A percentile compares a stretch with the other conserved stretches of the same genome.
Evolutionary conservation across 176 grass and related monocot species (phyloP).

Genomic region (Pontederia crassipes): DNA sequence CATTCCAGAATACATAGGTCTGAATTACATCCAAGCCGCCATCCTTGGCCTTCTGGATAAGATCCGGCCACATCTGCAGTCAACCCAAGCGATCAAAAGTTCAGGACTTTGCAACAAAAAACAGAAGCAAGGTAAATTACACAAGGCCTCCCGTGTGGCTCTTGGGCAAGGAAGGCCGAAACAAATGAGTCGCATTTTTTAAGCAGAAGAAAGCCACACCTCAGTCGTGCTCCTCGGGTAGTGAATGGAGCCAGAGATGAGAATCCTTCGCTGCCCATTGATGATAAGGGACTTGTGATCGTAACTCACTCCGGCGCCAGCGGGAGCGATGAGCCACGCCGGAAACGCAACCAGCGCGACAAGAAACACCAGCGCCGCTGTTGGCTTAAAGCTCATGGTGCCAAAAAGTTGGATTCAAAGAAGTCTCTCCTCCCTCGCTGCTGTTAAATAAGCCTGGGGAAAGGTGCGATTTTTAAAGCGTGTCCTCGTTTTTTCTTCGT

Average conservation of each 20-base stretch:
- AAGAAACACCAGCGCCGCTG: slow-evolving; percentile 7
- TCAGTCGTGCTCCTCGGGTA: slow-evolving; percentile 76
- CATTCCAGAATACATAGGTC: slow-evolving; percentile 95
- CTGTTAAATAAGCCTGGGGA: not conserved
- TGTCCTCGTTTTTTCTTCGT: not conserved
- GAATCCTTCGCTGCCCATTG: slow-evolving; percentile 69
- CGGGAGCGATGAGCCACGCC: slow-evolving; percentile 14
- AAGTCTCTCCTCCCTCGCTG: not conserved
- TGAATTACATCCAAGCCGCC: slow-evolving; percentile 85
- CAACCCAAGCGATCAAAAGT: slow-evolving; percentile 3
- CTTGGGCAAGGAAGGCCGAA: too few species aligned
- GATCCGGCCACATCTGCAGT: slow-evolving; percentile 77
- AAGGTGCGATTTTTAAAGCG: not conserved
- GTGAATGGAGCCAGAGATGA: slow-evolving; percentile 93
- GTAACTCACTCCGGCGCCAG: slow-evolving; percentile 52
- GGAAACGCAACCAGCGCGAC: not conserved
- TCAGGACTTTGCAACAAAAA: not conserved
- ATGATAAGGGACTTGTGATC: slow-evolving; percentile 69
- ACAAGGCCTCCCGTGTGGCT: too few species aligned
- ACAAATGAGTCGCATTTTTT: not conserved
- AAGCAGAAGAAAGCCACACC: slow-evolving; percentile 20
- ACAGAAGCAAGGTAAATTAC: too few species aligned
- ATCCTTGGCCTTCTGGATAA: slow-evolving; percentile 93
- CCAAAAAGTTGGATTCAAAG: not conserved
- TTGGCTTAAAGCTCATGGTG: not conserved